Base-by-base conservation (phyloP, 495 filamentous ascomycete genomes). In the Stereocaulon alpinum region DNA sequence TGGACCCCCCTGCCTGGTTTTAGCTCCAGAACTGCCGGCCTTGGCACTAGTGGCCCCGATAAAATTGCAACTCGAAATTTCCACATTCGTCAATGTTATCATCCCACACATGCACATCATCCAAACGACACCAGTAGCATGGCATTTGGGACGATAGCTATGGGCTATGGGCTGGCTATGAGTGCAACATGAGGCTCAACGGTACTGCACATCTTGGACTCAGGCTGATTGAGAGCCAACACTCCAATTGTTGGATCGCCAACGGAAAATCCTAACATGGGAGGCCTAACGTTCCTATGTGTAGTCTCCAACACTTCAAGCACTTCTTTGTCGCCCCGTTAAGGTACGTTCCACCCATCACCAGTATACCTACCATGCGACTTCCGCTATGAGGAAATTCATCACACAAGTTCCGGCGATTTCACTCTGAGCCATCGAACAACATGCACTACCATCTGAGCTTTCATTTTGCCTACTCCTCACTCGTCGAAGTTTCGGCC, bases 391-490 rank as follows among this genome's bases (percentile, higher is more conserved):
- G 85, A 88, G 74, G 86, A 87, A 79, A 80, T 57, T 67, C 70
- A 74, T 77, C 57, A 73, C 72, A 76, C 79, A 65, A 72, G 76
- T 73, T 75, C 75, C 77, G 83, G 91, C 81, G 86, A 96, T 80
- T 73, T 76, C 71, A 60, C 65, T 81, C 83, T 91, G 92, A 91
- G 86, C 90, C 88, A 76, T 77, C 76, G 86, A 88, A 93, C 86
- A 85, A 94, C 91, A 97, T 97, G 92, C 92, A 97, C 85, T 86
- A 97, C 92, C 92, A 95, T 96, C 92, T 97, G 92, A 97, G 68
- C 55, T 66, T 58, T 58, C 67, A 22, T 60, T 70, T 55, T 61
- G 62, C 58, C 55, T 34, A 59, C 45, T 61, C 62, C 41, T 40
- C 52, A 58, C 27, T 3, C 15, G 17, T 4, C 59, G 17, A 40